Base-by-base conservation (phyloP, 192 early-diverging fungal genomes). In the Coemansia sp. region DNA sequence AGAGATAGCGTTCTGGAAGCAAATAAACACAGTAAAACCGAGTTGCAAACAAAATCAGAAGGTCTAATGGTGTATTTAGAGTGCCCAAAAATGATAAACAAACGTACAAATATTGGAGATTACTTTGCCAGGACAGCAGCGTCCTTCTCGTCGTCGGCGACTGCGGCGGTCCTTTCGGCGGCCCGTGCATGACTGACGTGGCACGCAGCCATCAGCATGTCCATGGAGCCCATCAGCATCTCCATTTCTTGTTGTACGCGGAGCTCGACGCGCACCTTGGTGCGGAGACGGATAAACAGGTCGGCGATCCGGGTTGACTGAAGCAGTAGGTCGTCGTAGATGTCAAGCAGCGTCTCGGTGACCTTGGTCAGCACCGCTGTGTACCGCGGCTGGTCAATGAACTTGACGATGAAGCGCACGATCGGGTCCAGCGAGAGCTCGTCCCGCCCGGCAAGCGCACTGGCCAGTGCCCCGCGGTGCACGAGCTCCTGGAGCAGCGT, bases 401-500 rank as follows among this genome's bases (percentile, higher is more conserved):
- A 75, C 76, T 84, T 90, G 43, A 89, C 72, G 25, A 99, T 63
- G 67, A 99, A 99, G 59, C 86, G 84, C 21, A 92, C 78, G 34
- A 97, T 70, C 9, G 94, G 92, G 66, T 93, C 91, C 63, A 99
- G 75, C 21, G 89, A 85, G 48, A 89, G 83, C 65, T 99, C 96
- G 66, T 96, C 93, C 33, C 96, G 82, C 55, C 92, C 93, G 49
- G 89, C 82, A 63, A 99, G 79, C 9, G 96, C 95, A 8, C 75
- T 70, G 43, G 70, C 82, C 26, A 99, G 82, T 16, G 86, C 94
- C 45, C 92, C 91, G 60, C 94, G 89, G 63, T 94, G 89, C 43
- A 94, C 84, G 29, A 99, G 84, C 76, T 99, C 96, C 68, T 96
- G 91, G 53, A 97, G 72, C 68, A 99, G 62, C 60, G 90, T 86